Evolutionary conservation across 257 asterid species (phyloP), one percentile per base, ranked within the genome.

Genomic region (Lithospermum erythrorhizon): DNA sequence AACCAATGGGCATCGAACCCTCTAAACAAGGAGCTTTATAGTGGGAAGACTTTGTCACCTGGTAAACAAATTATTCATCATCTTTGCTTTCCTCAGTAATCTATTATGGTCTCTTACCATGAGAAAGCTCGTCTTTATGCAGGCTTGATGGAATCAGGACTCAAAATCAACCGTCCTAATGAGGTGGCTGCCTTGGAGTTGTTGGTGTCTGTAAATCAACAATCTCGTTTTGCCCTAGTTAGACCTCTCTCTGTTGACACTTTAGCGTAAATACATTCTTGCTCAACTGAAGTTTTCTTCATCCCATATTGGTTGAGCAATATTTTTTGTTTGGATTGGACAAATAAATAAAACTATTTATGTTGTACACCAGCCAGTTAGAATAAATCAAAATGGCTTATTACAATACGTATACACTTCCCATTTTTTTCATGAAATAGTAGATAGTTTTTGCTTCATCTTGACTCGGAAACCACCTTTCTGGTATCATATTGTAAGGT

Each of bases 1-100:
- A 90, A 85, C 61, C 81, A 80, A 18, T 90, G 96, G 98, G 89
- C 95, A 20, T 78, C 82, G 48, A 90, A 87, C 63, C 98, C 98
- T 35, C 55, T 90, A 64, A 77, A 89, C 48, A 83, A 73, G 76
- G 96, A 80, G 70, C 76, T 90, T 55, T 82, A 87, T 61, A 81
- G 86, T 62, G 83, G 82, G 55, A 83, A 76, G 69, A 76, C 66
- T 23, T 84, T 82, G 53, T 77, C 89, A 24, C 96, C 98, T 4
- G 98, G 98, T 90, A 82, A 27, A 61, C 6, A 8, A 35, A n/a
- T 52, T 20, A 55, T 48, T 35, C 30, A 41, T 45, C 29, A 5
- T 24, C 37, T 21, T 24, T 20, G 32, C 32, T 15, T 32, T 55
- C 19, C 51, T 24, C 14, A 3, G 37, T 55, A 19, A 30, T n/a